Percentiles rank a stretch among this genome's conserved stretches.
phyloP scores from a whole-genome alignment of 73 alveolate species.

The Paramecium pentaurelia region DNA sequence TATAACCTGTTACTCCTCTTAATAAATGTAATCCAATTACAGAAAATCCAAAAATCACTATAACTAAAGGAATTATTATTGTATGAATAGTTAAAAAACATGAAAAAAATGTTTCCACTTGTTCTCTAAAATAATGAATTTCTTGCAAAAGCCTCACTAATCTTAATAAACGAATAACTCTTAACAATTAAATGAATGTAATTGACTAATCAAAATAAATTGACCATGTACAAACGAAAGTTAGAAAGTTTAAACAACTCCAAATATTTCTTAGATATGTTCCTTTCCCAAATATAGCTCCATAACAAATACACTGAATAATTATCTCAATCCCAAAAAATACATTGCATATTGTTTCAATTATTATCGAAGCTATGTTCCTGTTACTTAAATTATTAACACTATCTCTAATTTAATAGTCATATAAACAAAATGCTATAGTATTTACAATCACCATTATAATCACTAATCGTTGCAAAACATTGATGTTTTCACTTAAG shows the following conservation, averaged over 20 bases:
- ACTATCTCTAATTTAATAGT: conserved; percentile 27
- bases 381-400: background rate
- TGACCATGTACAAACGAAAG: conserved; percentile 29
- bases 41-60: conserved; percentile 23
- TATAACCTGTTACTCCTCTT: background rate
- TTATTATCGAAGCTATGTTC: background rate
- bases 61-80: background rate
- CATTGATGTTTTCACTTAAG: background rate
- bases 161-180: conserved; percentile 32
- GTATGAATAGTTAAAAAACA: background rate
- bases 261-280: conserved; percentile 11
- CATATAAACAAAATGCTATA: conserved; percentile 12
- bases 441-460: conserved; percentile 28
- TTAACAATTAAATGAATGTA: background rate
- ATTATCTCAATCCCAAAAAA: conserved; percentile 27
- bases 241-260: conserved; percentile 28
- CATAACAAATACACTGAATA: conserved; percentile 22
- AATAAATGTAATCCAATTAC: conserved; percentile 17
- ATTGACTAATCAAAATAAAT: background rate
- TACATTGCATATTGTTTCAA: conserved; percentile 18
- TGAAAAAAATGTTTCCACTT: background rate
- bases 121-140: background rate
- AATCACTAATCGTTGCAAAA: background rate
- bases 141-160: conserved; percentile 12
- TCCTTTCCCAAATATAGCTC: background rate